Evolutionary conservation across 2,329 filamentous ascomycete species (phyloP).

Genomic region (Ophiocordyceps polyrhachis-furcata): DNA sequence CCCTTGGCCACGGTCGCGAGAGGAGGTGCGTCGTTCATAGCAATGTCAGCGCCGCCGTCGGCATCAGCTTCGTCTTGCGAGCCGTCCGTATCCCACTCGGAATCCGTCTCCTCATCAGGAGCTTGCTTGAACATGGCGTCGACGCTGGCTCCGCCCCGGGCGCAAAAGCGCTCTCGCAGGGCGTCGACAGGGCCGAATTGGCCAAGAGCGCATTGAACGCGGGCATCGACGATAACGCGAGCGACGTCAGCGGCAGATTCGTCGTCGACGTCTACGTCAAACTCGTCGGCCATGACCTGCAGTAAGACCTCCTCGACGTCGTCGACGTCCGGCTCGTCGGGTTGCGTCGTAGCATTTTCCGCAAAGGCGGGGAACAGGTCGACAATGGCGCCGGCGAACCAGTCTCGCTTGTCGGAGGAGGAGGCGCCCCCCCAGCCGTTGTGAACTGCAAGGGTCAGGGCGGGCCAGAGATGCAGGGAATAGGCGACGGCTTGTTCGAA

Average conservation of each 20-base stretch:
- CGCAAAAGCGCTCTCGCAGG: conserved; percentile 44
- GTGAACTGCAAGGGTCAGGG: conserved; percentile 70
- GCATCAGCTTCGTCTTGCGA: conserved; percentile 40
- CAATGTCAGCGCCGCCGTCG: conserved; percentile 37
- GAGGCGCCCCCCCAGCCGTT: conserved; percentile 78
- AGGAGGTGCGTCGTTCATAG: conserved; percentile 52
- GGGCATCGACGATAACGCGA: conserved; percentile 48
- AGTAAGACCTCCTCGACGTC: conserved; percentile 74
- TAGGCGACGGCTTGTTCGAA: conserved; percentile 83
- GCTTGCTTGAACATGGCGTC: conserved; percentile 34
- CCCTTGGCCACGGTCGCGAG: conserved; percentile 39
- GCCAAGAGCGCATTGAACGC: conserved; percentile 44
- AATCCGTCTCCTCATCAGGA: conserved; percentile 36
- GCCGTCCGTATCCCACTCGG: conserved; percentile 41
- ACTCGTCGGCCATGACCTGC: conserved; percentile 90
- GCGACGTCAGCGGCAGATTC: conserved; percentile 64
- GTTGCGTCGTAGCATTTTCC: conserved; percentile 13
- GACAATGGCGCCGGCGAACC: conserved; percentile 76
- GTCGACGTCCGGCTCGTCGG: conserved; percentile 44
- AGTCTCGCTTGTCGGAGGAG: conserved; percentile 77
- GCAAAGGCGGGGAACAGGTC: conserved; percentile 60
- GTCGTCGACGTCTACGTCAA: conserved; percentile 83
- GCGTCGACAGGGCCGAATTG: conserved; percentile 45
- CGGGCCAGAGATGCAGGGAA: conserved; percentile 71
- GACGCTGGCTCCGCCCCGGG: conserved; percentile 39